Evolutionary conservation across 805 yeast genomes (phyloP).

Genomic region (Metschnikowia reukaufii): DNA sequence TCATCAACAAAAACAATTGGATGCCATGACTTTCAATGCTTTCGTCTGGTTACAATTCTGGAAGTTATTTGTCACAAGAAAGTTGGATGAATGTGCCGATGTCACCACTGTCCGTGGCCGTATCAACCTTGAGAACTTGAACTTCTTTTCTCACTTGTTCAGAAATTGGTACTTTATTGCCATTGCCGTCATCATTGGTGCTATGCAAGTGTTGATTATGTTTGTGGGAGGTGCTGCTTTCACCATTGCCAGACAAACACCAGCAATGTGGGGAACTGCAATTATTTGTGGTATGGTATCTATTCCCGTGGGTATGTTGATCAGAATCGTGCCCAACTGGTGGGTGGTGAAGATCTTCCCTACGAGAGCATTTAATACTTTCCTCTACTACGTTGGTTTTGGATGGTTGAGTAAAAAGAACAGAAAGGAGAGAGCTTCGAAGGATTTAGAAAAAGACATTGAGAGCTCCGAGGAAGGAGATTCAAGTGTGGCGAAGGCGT

Average conservation of each 20-base stretch:
- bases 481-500: not conserved
- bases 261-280: constrained; percentile 88
- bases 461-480: constrained; percentile 7
- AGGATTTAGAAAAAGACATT: constrained; percentile 21
- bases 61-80: constrained; percentile 86
- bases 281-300: constrained; percentile 76
- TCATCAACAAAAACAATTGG: constrained; percentile 57
- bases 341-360: constrained; percentile 72
- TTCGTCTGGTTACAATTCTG: constrained; percentile 98
- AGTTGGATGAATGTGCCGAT: constrained; percentile 84
- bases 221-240: constrained; percentile 97
- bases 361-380: constrained; percentile 44
- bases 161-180: constrained; percentile 79
- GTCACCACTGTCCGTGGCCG: constrained; percentile 56
- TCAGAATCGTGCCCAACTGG: constrained; percentile 81
- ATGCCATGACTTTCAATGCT: constrained; percentile 89
- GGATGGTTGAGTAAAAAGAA: constrained; percentile 33
- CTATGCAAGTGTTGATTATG: constrained; percentile 87
- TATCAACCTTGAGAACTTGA: constrained; percentile 62
- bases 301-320: constrained; percentile 73
- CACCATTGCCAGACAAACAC: constrained; percentile 74
- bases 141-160: constrained; percentile 79
- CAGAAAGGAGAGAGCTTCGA: constrained; percentile 16
- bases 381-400: constrained; percentile 40
- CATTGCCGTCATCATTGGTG: constrained; percentile 74